phyloP scores from a whole-genome alignment of 2,329 filamentous ascomycete species.

The Exutisphaerella laricina region DNA sequence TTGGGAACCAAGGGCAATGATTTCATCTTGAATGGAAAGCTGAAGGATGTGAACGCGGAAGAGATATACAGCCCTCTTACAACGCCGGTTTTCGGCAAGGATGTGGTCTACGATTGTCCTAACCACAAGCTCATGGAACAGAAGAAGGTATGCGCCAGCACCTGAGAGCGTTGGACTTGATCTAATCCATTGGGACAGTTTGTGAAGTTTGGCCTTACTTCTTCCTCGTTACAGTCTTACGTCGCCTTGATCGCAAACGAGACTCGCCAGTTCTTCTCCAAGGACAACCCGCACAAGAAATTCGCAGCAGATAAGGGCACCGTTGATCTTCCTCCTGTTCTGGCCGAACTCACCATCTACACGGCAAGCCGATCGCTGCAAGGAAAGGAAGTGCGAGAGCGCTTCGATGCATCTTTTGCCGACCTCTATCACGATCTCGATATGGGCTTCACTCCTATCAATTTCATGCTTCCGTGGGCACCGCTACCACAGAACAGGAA shows the following conservation, averaged over 20 bases:
- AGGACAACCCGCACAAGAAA: conserved; percentile 44
- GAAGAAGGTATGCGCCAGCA: conserved; percentile 75
- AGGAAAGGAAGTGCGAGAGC: conserved; percentile 73
- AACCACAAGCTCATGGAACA: conserved; percentile 94
- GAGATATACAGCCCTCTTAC: conserved; percentile 79
- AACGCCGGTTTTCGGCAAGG: conserved; percentile 68
- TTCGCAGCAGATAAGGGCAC: conserved; percentile 47
- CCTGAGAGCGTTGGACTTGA: too few species aligned
- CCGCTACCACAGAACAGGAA: conserved; percentile 83
- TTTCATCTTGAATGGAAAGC: conserved; percentile 86
- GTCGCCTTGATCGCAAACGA: conserved; percentile 73
- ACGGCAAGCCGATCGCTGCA: conserved; percentile 82
- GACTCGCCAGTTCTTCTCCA: conserved; percentile 66
- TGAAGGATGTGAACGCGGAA: conserved; percentile 83
- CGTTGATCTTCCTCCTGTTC: conserved; percentile 65
- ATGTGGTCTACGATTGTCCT: conserved; percentile 87
- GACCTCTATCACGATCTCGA: conserved; percentile 82
- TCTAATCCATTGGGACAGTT: too few species aligned
- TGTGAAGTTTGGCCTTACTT: conserved; percentile 74
- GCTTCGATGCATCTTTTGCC: conserved; percentile 75
- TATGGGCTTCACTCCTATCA: conserved; percentile 82
- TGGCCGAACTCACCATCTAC: conserved; percentile 85
- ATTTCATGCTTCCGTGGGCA: conserved; percentile 85
- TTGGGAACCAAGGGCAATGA: conserved; percentile 79
- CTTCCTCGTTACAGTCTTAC: conserved; percentile 68